A percentile compares a stretch with the other conserved stretches of the same genome.
Evolutionary conservation across 768 basidiomycete species (phyloP).

Genomic region (Exidia glandulosa): DNA sequence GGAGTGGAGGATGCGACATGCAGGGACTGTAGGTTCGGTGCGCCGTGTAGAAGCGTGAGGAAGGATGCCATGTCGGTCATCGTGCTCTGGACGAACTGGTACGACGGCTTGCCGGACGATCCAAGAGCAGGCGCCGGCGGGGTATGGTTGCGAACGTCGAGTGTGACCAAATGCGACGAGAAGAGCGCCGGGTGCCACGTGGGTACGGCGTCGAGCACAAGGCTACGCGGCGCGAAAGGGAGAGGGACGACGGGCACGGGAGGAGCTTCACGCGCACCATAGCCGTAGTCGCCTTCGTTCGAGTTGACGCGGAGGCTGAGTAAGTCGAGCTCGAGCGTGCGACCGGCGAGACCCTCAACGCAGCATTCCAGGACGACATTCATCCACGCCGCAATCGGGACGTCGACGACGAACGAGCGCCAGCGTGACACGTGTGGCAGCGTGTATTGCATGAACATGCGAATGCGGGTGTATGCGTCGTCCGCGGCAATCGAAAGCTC

Average conservation of each 20-base stretch:
- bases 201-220: neutral
- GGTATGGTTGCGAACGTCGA: neutral
- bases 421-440: neutral
- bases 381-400: neutral
- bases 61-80: too few relatives aligned
- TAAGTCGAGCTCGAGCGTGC: neutral
- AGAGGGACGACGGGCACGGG: neutral
- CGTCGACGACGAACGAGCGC: neutral
- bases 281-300: neutral
- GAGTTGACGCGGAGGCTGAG: neutral
- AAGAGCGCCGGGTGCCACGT: neutral
- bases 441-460: neutral
- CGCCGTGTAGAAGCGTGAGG: too few relatives aligned
- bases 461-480: neutral
- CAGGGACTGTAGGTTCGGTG: too few relatives aligned
- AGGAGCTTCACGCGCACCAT: neutral
- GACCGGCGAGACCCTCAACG: neutral
- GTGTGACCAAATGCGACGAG: neutral
- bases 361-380: neutral
- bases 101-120: too few relatives aligned
- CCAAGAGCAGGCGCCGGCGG: neutral
- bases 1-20: too few relatives aligned
- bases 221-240: neutral
- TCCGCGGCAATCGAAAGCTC: neutral
- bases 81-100: too few relatives aligned